A percentile compares a stretch with the other conserved stretches of the same genome.
phyloP scores from a whole-genome alignment of 2,329 filamentous ascomycete genomes.

The Colletotrichum sp. region DNA sequence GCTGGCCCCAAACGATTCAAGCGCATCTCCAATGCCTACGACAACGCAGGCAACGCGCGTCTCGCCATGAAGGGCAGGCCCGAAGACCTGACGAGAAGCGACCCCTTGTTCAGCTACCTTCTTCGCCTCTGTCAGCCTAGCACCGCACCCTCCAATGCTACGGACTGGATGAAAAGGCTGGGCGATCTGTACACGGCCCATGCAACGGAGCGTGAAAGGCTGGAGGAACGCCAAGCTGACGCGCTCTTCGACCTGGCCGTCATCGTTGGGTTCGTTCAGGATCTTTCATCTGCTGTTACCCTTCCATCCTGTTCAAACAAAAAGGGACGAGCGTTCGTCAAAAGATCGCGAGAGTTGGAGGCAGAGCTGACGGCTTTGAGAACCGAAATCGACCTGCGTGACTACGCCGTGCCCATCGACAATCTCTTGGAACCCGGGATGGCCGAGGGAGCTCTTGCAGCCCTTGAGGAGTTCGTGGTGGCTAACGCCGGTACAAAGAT shows the following conservation, averaged over 20 bases:
- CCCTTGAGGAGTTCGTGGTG: slow-evolving; percentile 40
- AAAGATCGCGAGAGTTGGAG: slow-evolving; percentile 35
- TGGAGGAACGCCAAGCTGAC: background rate
- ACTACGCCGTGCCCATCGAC: slow-evolving; percentile 44
- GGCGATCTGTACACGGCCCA: background rate
- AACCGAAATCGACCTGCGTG: slow-evolving; percentile 39
- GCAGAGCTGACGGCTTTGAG: slow-evolving; percentile 42
- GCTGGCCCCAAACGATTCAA: slow-evolving; percentile 46
- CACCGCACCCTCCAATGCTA: slow-evolving; percentile 22
- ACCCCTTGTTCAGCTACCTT: slow-evolving; percentile 48
- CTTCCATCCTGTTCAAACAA: background rate
- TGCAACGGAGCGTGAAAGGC: background rate
- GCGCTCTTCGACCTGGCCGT: slow-evolving; percentile 40
- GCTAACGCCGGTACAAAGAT: slow-evolving; percentile 24
- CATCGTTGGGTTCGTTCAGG: slow-evolving; percentile 43
- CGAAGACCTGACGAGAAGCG: slow-evolving; percentile 36
- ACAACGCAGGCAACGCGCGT: slow-evolving; percentile 38
- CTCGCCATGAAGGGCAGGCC: slow-evolving; percentile 46
- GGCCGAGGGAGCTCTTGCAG: slow-evolving; percentile 37
- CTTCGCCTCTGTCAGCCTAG: slow-evolving; percentile 47
- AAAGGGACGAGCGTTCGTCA: background rate
- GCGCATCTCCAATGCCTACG: slow-evolving; percentile 37
- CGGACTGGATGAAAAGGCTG: background rate
- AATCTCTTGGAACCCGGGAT: slow-evolving; percentile 47
- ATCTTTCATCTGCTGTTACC: slow-evolving; percentile 34